phyloP scores from a whole-genome alignment of 225 moss, liverwort and hornwort genomes.

The Marchantia paleacea region DNA sequence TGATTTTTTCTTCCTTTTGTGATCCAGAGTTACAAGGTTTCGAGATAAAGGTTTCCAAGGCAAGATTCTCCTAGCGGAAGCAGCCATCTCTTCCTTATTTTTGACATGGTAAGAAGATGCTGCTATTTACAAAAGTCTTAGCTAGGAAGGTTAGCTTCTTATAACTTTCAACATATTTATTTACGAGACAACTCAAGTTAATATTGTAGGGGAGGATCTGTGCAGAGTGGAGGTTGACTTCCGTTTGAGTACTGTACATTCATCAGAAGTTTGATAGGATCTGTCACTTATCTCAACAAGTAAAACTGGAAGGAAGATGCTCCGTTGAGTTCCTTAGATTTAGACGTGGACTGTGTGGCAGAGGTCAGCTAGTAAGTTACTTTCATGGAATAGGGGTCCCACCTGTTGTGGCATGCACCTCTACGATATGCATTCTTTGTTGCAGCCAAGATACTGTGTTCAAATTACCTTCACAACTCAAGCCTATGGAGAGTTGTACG shows the following conservation, averaged over 20 bases:
- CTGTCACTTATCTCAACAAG: not conserved
- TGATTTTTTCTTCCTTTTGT: not conserved
- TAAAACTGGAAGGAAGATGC: not conserved
- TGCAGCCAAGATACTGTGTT: not conserved
- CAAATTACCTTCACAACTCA: too few relatives aligned
- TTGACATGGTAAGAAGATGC: not conserved
- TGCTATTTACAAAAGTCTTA: not conserved
- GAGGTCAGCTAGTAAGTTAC: not conserved
- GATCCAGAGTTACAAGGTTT: slow-evolving; percentile 28
- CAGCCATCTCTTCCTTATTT: not conserved
- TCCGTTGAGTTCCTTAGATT: not conserved
- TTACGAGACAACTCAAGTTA: not conserved
- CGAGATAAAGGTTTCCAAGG: slow-evolving; percentile 12
- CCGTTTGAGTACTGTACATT: not conserved
- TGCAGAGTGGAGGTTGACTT: not conserved
- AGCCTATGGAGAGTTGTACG: too few relatives aligned
- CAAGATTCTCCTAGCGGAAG: not conserved
- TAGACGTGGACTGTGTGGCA: not conserved
- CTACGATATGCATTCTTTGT: not conserved
- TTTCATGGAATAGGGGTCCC: not conserved
- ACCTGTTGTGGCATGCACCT: not conserved
- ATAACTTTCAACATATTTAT: not conserved
- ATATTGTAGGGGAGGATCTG: not conserved
- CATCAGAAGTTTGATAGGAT: not conserved
- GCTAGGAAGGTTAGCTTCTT: too few relatives aligned